Evolutionary conservation across 371 early-diverging fungal genomes (phyloP).

Genomic region (Mortierella sp.): DNA sequence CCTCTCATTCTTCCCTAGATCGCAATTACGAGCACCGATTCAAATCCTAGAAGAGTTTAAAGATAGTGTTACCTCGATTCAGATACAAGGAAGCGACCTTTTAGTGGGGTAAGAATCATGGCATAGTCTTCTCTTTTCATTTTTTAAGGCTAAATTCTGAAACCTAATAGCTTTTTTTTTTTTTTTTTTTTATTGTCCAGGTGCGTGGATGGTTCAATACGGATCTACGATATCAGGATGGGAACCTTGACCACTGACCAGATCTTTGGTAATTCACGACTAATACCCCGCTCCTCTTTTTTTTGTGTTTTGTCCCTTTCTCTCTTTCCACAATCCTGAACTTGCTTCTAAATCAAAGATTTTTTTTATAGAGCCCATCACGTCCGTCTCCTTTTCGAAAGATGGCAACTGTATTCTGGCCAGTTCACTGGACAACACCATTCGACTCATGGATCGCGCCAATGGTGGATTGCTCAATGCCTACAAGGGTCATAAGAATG

Average conservation of each 20-base stretch:
- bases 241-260: constrained; percentile 76
- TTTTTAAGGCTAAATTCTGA: neutral
- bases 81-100: constrained; percentile 75
- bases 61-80: constrained; percentile 87
- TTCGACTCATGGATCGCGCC: constrained; percentile 86
- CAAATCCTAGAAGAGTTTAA: constrained; percentile 89
- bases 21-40: constrained; percentile 76
- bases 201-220: constrained; percentile 85
- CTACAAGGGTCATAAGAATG: constrained; percentile 85
- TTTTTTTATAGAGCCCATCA: no score
- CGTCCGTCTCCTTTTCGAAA: constrained; percentile 75
- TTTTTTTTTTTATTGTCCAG: constrained; percentile 47
- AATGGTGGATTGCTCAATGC: constrained; percentile 80
- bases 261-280: constrained; percentile 73
- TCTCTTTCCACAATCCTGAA: no score
- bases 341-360: no score
- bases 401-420: constrained; percentile 84
- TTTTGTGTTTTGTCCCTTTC: no score
- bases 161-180: neutral
- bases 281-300: neutral
- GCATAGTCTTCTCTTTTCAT: neutral
- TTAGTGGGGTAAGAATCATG: constrained; percentile 71
- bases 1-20: constrained; percentile 56
- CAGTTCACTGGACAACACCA: constrained; percentile 76
- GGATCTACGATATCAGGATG: constrained; percentile 87